phyloP scores from a whole-genome alignment of 108 stramenopile species.

The Skeletonema potamos region DNA sequence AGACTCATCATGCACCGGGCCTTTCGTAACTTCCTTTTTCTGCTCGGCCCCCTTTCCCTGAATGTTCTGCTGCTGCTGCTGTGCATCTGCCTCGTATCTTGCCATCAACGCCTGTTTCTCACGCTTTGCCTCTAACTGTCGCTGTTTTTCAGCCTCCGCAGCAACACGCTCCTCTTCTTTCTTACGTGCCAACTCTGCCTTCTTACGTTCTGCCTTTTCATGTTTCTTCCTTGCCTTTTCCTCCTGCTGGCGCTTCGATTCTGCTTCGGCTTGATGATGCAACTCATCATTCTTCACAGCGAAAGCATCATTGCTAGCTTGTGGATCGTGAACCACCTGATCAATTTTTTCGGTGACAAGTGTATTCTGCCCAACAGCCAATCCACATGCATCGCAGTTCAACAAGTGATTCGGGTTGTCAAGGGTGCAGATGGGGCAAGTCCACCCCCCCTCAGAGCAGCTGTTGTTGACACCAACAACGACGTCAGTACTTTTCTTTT shows the following conservation, averaged over 20 bases:
- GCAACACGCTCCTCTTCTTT: conserved; percentile 5
- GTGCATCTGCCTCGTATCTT: background rate
- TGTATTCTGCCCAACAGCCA: background rate
- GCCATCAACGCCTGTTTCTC: conserved; percentile 1
- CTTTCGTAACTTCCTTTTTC: background rate
- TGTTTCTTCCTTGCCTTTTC: background rate
- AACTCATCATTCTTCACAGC: background rate
- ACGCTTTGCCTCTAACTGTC: background rate
- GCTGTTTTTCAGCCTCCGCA: background rate
- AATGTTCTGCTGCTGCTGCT: conserved; percentile 1
- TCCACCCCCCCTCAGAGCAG: background rate
- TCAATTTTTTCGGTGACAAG: no score
- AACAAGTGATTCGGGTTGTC: background rate
- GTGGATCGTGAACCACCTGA: no score
- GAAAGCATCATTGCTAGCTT: no score
- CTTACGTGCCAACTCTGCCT: conserved; percentile 4
- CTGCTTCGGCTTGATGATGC: background rate
- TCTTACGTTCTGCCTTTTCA: background rate
- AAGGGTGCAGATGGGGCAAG: background rate
- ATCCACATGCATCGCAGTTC: background rate
- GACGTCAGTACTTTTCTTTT: background rate
- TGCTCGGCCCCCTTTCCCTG: background rate
- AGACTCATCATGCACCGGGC: background rate
- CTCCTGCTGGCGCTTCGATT: background rate
- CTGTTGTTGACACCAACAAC: background rate